Evolutionary conservation across 164 flowering plant species (phyloP), one percentile per base, ranked within the genome.

Genomic region (Vitis rupestris): DNA sequence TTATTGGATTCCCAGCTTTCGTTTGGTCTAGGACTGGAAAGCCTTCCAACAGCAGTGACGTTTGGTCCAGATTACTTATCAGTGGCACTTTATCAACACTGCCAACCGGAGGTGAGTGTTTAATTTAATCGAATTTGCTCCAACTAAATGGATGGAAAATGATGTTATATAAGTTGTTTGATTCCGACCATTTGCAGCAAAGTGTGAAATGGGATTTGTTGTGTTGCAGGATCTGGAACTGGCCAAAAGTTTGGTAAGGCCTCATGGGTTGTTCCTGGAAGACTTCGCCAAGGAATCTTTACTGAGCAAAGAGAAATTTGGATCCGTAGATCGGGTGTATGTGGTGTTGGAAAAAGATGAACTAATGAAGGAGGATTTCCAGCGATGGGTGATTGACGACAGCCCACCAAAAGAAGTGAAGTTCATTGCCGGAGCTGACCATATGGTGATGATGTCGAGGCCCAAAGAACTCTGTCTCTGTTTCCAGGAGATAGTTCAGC

Each of bases 401-500:
- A 31, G 10, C 16, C 69, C 65, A 63, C 9, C 59, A 10, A 50
- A 48, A n/a, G 72, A 76, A 0, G 75, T 67, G 71, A 67, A 53
- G 37, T 15, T 44, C 5, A 73, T 73, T 1, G 3, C 11, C 7
- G 63, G 54, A 19, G 13, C 67, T 29, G 75, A n/a, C 19, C 75
- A 73, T 48, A 73, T 73, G 75, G 50, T 48, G n/a, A 67, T 73
- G 71, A 17, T 73, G 5, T 72, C 70, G 2, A 52, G 60, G 14
- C 62, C 70, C 23, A 23, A 66, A 9, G 55, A 72, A 12, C 66
- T 66, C 12, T 61, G 15, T 29, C 49, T 11, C 23, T 54, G 64
- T 44, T n/a, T 72, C 0, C 52, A 13, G 11, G 60, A 65, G 59
- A 65, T 72, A 16, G 70, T 60, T 31, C 19, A 49, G 14, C 44